Base-by-base conservation (phyloP, 257 asterid genomes). In the Orobanche coerulescens region DNA sequence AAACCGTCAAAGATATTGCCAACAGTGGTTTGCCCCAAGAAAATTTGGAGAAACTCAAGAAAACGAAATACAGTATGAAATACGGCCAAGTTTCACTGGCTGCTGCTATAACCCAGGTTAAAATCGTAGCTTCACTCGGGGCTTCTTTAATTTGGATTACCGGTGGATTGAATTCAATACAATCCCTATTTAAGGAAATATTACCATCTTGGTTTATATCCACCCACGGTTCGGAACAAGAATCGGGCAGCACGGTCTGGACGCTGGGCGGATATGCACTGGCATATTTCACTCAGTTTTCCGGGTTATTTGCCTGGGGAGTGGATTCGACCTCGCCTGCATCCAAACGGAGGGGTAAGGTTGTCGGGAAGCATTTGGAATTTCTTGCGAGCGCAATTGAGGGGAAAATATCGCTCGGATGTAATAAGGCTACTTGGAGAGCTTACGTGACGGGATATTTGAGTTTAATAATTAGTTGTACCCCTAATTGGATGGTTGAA, bases 171-270 rank as follows among this genome's bases (percentile, higher is more conserved):
- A 71, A 10, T 57, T 70, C 85, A 24, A 92, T 84, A 10, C 95
- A 84, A 37, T 67, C 88, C 28, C 67, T 93, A 68, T 62, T 89
- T 5, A 83, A 81, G 65, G 99, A 93, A 75, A 80, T 83, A 0
- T 53, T 93, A 28, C 97, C 99, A 0, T 93, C 96, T 0, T 82
- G 96, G 99, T 87, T 93, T 72, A 69, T 93, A 68, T 83, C 95
- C 9, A 68, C 63, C 24, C 94, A 82, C 12, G 84, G 80, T 43
- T 71, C 77, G 0, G 80, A 68, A 1, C 74, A 70, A 47, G 93
- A 79, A 31, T 62, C 81, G 0, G 90, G 86, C 37, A 90, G 93
- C 20, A 70, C 88, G 81, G 84, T 77, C 11, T 78, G 85, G 33
- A 86, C 77, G 95, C 82, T 93, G 34, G 77, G 84, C 6, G 98